Percentiles rank a stretch among this genome's conserved stretches.
phyloP scores from a whole-genome alignment of 768 basidiomycete genomes.

The Lyophyllum shimeji region DNA sequence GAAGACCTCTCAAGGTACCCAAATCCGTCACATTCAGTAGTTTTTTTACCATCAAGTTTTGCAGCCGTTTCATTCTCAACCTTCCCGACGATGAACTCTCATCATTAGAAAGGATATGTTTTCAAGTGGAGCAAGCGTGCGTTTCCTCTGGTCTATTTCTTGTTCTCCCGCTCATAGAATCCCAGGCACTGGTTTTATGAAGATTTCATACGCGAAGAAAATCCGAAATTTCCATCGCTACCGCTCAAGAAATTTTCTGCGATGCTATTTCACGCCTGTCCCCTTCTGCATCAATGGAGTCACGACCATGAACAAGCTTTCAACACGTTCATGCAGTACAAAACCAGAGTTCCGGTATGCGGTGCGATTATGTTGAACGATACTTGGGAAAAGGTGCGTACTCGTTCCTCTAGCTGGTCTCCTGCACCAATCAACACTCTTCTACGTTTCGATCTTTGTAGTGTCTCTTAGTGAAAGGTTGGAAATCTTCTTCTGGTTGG shows the following conservation, averaged over 20 bases:
- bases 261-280: conserved; percentile 84
- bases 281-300: conserved; percentile 79
- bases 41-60: conserved; percentile 4
- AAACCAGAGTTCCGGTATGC: conserved; percentile 95
- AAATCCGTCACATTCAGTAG: conserved; percentile 5
- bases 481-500: conserved; percentile 97
- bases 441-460: conserved; percentile 30
- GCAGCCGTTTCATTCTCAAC: conserved; percentile 93
- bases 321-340: conserved; percentile 92
- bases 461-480: conserved; percentile 98
- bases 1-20: conserved; percentile 86
- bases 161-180: conserved; percentile 13
- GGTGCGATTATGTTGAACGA: conserved; percentile 96
- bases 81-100: conserved; percentile 91
- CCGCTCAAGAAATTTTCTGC: conserved; percentile 92
- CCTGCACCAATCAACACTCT: conserved; percentile 1
- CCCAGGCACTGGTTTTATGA: conserved; percentile 99
- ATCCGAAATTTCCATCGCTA: conserved; percentile 82
- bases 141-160: conserved; percentile 30
- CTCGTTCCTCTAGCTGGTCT: conserved; percentile 9
- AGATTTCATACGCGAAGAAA: conserved; percentile 94
- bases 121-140: conserved; percentile 99
- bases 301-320: conserved; percentile 85
- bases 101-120: conserved; percentile 91
- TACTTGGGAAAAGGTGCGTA: conserved; percentile 84